A percentile compares a stretch with the other conserved stretches of the same genome.
These are phyloP conservation scores for Cercospora beticola DNA, from an alignment of 2,329 filamentous ascomycete species.

Conservation along the genomic window DNA sequence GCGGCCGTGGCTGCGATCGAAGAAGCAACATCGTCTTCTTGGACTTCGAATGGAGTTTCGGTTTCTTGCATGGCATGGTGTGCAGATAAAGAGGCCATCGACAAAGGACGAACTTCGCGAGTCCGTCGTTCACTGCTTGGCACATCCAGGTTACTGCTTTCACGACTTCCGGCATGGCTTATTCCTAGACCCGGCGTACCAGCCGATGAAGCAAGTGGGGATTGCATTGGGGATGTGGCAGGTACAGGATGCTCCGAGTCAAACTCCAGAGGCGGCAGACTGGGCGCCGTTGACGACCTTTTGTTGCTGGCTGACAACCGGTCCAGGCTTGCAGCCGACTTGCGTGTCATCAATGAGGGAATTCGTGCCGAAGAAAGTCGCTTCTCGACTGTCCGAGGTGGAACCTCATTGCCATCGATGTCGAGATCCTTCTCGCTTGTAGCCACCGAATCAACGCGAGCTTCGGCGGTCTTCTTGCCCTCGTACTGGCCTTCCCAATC, in stretches of 20 bases:
- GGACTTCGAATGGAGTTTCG: slow-evolving; percentile 39
- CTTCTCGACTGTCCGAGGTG: slow-evolving; percentile 13
- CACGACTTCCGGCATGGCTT: slow-evolving; percentile 2
- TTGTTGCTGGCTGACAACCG: slow-evolving; percentile 3
- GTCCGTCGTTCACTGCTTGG: slow-evolving; percentile 10
- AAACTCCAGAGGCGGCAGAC: slow-evolving; percentile 13
- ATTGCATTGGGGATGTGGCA: neutral
- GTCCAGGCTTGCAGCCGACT: slow-evolving; percentile 12
- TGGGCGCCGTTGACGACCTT: slow-evolving; percentile 15
- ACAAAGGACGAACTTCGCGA: slow-evolving; percentile 18
- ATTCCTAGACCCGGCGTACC: slow-evolving; percentile 16
- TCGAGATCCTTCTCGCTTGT: slow-evolving; percentile 15
- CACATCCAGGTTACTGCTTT: slow-evolving; percentile 1
- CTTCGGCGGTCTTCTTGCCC: slow-evolving; percentile 41
- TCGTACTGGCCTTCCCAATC: slow-evolving; percentile 78
- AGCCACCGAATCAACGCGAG: slow-evolving; percentile 52
- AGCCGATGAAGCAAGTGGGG: neutral
- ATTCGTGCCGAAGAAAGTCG: slow-evolving; percentile 7
- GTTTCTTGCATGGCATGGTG: slow-evolving; percentile 24
- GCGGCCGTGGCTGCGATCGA: slow-evolving; percentile 27
- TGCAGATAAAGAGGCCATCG: slow-evolving; percentile 16
- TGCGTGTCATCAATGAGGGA: neutral
- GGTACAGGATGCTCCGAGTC: slow-evolving; percentile 1
- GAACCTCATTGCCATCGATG: slow-evolving; percentile 9
- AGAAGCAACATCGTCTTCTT: slow-evolving; percentile 31